A percentile compares a stretch with the other conserved stretches of the same genome.
These are phyloP conservation scores for Cylindrotheca closterium DNA, from an alignment of 108 stramenopile genomes.

Conservation along the genomic window DNA sequence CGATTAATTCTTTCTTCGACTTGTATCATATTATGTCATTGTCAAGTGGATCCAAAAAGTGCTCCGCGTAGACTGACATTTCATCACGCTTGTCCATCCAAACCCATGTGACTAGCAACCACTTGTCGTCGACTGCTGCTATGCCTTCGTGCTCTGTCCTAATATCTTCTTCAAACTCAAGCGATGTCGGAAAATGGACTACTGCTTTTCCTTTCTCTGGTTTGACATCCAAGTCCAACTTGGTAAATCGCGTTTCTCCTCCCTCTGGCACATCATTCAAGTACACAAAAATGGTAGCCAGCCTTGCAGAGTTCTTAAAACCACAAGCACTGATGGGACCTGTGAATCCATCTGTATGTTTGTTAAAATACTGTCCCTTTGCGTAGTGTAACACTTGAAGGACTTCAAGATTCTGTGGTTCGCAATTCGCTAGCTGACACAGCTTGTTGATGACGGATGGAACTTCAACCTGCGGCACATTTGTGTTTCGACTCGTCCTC, in stretches of 20 bases:
- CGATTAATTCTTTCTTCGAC: too few relatives aligned
- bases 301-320: constrained; percentile 44
- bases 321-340: constrained; percentile 52
- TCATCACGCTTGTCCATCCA: constrained; percentile 30
- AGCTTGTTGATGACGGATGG: constrained; percentile 48
- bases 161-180: constrained; percentile 61
- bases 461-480: constrained; percentile 40
- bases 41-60: not conserved
- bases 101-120: constrained; percentile 55
- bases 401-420: constrained; percentile 41
- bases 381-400: constrained; percentile 49
- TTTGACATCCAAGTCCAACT: constrained; percentile 48
- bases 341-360: constrained; percentile 56
- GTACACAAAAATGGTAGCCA: constrained; percentile 76
- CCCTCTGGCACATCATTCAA: constrained; percentile 81
- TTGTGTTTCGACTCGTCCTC: constrained; percentile 51
- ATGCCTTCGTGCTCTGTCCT: constrained; percentile 79
- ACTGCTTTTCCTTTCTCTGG: constrained; percentile 72
- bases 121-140: constrained; percentile 75
- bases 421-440: constrained; percentile 16
- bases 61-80: constrained; percentile 2
- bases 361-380: constrained; percentile 47
- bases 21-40: constrained; percentile 6
- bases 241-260: constrained; percentile 70
- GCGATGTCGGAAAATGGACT: constrained; percentile 79